Evolutionary conservation across 495 filamentous ascomycete genomes (phyloP).

Genomic region (Aspergillus mulundensis): DNA sequence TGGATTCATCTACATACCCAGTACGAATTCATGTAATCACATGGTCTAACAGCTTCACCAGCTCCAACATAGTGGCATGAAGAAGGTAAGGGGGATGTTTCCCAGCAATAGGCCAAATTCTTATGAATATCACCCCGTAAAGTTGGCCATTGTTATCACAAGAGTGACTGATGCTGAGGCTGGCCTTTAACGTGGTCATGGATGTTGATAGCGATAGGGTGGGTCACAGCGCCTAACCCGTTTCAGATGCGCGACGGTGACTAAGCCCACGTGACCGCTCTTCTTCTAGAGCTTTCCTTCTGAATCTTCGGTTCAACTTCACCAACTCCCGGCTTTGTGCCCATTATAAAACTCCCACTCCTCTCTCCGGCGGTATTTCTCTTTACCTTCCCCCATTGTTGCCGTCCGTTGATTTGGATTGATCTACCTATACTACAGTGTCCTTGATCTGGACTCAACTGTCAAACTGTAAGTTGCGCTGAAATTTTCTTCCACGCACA

Average conservation of each 20-base stretch:
- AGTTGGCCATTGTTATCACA: too few relatives aligned
- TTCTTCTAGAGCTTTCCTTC: slow-evolving; percentile 48
- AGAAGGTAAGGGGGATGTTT: too few relatives aligned
- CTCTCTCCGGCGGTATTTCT: slow-evolving; percentile 14
- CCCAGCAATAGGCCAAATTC: too few relatives aligned
- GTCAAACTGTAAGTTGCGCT: slow-evolving; percentile 20
- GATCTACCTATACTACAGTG: slow-evolving; percentile 23
- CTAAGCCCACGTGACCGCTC: neutral
- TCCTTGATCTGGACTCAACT: slow-evolving; percentile 10
- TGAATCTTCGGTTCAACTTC: slow-evolving; percentile 18
- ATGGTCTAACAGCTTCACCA: too few relatives aligned
- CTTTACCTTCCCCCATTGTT: slow-evolving; percentile 5
- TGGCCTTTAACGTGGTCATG: too few relatives aligned
- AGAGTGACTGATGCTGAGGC: neutral
- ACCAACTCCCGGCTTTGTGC: neutral
- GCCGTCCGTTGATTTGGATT: slow-evolving; percentile 16
- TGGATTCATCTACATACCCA: too few relatives aligned
- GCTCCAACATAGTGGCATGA: too few relatives aligned
- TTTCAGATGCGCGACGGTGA: neutral
- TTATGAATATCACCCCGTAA: too few relatives aligned
- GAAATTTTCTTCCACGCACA: slow-evolving; percentile 7
- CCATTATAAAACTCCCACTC: slow-evolving; percentile 5
- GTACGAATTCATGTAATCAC: too few relatives aligned
- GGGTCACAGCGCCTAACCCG: too few relatives aligned
- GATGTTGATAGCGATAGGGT: too few relatives aligned